Conservation (phyloP, 768 basidiomycete genomes). For the Hebeloma cylindrosporum region DNA sequence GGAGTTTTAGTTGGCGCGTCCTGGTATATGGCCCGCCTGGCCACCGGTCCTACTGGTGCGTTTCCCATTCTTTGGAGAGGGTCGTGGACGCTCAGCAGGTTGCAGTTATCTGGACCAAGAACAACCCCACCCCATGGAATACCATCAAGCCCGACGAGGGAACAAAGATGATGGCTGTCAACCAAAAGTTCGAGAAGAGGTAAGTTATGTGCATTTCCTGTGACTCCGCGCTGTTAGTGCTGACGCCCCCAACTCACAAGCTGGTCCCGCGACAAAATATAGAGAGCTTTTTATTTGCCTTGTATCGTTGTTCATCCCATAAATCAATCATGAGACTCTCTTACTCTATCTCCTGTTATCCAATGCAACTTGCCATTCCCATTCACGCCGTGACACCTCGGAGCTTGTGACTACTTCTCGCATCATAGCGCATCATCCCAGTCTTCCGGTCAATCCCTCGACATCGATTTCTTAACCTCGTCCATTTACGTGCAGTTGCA, state of each 20-base stretch:
- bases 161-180: constrained; percentile 67
- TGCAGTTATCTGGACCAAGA: constrained; percentile 55
- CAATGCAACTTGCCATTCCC: background rate
- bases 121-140: constrained; percentile 90
- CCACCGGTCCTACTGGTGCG: constrained; percentile 56
- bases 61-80: constrained; percentile 7
- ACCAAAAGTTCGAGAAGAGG: constrained; percentile 78
- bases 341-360: constrained; percentile 2
- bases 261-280: constrained; percentile 77
- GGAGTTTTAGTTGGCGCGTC: constrained; percentile 54
- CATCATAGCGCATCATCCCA: background rate
- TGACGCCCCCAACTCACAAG: constrained; percentile 37
- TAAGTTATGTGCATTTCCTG: constrained; percentile 29
- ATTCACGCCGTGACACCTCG: constrained; percentile 9
- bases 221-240: background rate
- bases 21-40: constrained; percentile 70
- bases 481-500: too few relatives aligned
- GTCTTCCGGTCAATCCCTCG: constrained; percentile 11
- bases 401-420: constrained; percentile 1
- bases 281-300: constrained; percentile 23
- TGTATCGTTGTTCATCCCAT: constrained; percentile 10
- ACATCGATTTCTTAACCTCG: constrained; percentile 12
- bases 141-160: constrained; percentile 72
- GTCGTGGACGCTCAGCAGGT: constrained; percentile 1
- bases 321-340: constrained; percentile 1